Conservation (phyloP, 192 early-diverging fungal species). For the Geranomyces variabilis region DNA sequence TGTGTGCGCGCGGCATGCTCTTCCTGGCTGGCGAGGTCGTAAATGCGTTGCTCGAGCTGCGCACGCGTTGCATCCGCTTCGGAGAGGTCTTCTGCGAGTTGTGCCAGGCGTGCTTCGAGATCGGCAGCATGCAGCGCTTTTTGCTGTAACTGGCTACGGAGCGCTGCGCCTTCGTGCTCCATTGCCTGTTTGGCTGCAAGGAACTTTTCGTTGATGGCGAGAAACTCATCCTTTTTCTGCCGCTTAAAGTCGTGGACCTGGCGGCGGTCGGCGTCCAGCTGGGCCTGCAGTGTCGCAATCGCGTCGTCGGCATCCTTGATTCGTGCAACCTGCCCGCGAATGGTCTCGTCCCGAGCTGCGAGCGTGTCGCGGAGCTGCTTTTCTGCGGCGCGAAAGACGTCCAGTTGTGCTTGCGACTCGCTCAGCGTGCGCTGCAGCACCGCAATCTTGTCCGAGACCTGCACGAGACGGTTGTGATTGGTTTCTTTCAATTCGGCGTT, state of each 20-base stretch:
- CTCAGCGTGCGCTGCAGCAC: slow-evolving; percentile 41
- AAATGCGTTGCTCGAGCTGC: slow-evolving; percentile 44
- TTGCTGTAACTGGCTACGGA: slow-evolving; percentile 41
- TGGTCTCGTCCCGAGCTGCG: slow-evolving; percentile 41
- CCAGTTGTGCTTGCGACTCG: slow-evolving; percentile 48
- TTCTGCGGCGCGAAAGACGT: slow-evolving; percentile 43
- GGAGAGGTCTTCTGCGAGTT: slow-evolving; percentile 41
- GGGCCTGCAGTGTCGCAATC: slow-evolving; percentile 25
- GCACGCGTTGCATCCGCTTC: slow-evolving; percentile 41
- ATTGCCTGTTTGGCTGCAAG: slow-evolving; percentile 45
- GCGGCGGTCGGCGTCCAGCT: slow-evolving; percentile 19
- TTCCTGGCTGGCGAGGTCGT: slow-evolving; percentile 45
- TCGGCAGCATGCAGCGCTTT: slow-evolving; percentile 29
- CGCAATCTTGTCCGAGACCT: slow-evolving; percentile 47
- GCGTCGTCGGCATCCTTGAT: slow-evolving; percentile 34
- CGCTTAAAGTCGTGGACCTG: slow-evolving; percentile 35
- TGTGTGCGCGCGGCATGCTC: slow-evolving; percentile 36
- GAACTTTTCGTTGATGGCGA: slow-evolving; percentile 56
- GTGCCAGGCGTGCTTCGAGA: slow-evolving; percentile 35
- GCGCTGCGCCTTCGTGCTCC: slow-evolving; percentile 45
- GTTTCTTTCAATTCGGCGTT: slow-evolving; percentile 42
- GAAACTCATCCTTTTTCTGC: slow-evolving; percentile 54
- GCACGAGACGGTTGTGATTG: slow-evolving; percentile 48
- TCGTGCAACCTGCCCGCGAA: slow-evolving; percentile 29
- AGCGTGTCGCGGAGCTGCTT: slow-evolving; percentile 31